These are phyloP conservation scores for Arabidopsis arenosa DNA, from an alignment of 345 rosid genomes.

Conservation along the genomic window DNA sequence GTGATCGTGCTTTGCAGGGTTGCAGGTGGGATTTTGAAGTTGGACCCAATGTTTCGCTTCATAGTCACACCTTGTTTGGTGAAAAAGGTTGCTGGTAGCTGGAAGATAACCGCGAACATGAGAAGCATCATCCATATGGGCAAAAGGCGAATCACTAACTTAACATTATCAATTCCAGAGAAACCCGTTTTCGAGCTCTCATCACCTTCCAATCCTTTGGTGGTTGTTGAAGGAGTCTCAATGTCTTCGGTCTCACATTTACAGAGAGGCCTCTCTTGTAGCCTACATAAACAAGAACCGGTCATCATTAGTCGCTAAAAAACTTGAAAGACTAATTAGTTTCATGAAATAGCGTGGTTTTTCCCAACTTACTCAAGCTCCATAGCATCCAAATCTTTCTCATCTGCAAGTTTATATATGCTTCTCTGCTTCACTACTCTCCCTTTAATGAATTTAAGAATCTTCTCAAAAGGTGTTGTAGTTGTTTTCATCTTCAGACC, in stretches of 20 bases:
- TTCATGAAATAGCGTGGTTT: not conserved
- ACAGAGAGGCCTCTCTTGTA: constrained; percentile 82
- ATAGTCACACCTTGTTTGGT: constrained; percentile 92
- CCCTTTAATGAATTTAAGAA: constrained; percentile 52
- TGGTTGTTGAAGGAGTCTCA: constrained; percentile 25
- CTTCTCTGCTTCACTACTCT: constrained; percentile 40
- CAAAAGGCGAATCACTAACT: constrained; percentile 63
- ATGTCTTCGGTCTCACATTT: constrained; percentile 32
- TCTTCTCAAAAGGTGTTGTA: constrained; percentile 38
- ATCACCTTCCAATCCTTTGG: constrained; percentile 29
- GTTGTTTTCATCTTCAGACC: constrained; percentile 18
- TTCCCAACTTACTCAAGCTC: constrained; percentile 79
- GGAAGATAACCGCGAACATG: constrained; percentile 89
- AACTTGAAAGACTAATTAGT: not conserved
- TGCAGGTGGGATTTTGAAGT: constrained; percentile 89
- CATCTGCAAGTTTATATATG: constrained; percentile 49
- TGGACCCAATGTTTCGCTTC: constrained; percentile 67
- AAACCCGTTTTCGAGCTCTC: constrained; percentile 37
- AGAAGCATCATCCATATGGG: constrained; percentile 96
- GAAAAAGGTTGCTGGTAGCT: constrained; percentile 86
- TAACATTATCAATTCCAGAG: constrained; percentile 50
- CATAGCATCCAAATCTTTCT: constrained; percentile 48
- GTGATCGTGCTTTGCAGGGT: constrained; percentile 88
- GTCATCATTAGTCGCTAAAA: not conserved
- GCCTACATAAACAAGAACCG: constrained; percentile 50